Evolutionary conservation across 345 rosid species (phyloP).

Genomic region (Aurinia saxatilis): DNA sequence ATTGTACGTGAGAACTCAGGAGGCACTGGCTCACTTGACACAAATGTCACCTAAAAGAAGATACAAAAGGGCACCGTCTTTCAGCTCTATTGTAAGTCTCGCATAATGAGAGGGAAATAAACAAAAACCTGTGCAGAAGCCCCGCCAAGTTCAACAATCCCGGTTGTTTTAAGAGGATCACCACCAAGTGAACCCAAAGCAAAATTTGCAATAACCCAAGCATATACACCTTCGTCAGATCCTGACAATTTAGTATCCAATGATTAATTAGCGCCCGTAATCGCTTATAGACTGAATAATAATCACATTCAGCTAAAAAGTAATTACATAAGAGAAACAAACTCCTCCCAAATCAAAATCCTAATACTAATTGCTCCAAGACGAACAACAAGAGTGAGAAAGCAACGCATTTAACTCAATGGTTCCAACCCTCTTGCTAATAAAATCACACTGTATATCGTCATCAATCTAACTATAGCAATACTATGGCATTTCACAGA

Average conservation of each 20-base stretch:
- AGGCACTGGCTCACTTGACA: slow-evolving; percentile 69
- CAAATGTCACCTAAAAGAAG: slow-evolving; percentile 69
- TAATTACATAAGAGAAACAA: too few species aligned
- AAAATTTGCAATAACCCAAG: slow-evolving; percentile 91
- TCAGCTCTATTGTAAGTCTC: neutral
- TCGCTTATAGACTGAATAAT: too few species aligned
- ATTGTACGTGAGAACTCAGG: slow-evolving; percentile 57
- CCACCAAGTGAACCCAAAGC: slow-evolving; percentile 80
- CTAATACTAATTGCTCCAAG: too few species aligned
- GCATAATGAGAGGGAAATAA: neutral
- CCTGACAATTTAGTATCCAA: slow-evolving; percentile 32
- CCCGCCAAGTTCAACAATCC: slow-evolving; percentile 96
- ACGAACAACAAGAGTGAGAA: too few species aligned
- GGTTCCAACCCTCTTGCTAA: neutral
- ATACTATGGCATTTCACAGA: neutral
- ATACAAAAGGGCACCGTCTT: neutral
- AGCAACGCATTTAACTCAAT: too few species aligned
- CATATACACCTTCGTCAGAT: slow-evolving; percentile 91
- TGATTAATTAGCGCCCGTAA: slow-evolving; percentile 3
- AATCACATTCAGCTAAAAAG: too few species aligned
- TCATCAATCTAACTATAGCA: neutral
- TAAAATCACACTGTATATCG: neutral
- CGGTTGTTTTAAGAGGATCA: slow-evolving; percentile 74
- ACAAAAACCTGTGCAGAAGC: slow-evolving; percentile 89
- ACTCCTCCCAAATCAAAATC: neutral